Conservation (phyloP, 1,284 basidiomycete genomes). For the Leccinum fallax region DNA sequence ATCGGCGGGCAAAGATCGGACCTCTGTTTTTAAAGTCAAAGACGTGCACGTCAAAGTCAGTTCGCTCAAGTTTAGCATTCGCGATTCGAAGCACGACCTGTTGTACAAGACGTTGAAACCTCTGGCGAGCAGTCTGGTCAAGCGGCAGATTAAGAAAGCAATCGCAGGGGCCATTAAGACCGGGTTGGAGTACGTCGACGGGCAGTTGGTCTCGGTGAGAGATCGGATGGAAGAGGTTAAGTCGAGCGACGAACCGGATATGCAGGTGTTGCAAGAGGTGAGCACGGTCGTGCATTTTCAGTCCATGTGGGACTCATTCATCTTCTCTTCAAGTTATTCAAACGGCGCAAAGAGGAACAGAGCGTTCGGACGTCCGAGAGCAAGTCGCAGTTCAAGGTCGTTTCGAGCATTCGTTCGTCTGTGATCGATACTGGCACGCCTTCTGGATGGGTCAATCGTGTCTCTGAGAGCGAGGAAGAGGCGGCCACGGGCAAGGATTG, state of each 20-base stretch:
- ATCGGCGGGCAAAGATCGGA: constrained; percentile 62
- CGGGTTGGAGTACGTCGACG: constrained; percentile 84
- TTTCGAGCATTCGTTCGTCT: constrained; percentile 65
- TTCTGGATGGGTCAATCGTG: constrained; percentile 69
- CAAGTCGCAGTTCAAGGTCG: constrained; percentile 72
- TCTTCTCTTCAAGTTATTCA: constrained; percentile 50
- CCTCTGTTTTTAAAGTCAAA: constrained; percentile 80
- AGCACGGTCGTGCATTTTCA: constrained; percentile 9
- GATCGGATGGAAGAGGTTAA: constrained; percentile 77
- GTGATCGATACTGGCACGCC: constrained; percentile 68
- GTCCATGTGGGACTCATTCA: background rate
- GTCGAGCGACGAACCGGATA: constrained; percentile 48
- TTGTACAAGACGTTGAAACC: constrained; percentile 84
- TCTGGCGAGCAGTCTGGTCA: constrained; percentile 80
- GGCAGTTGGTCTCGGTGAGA: constrained; percentile 81
- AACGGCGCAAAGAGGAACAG: constrained; percentile 57
- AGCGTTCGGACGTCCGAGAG: constrained; percentile 43
- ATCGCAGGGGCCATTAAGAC: constrained; percentile 77
- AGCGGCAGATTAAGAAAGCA: constrained; percentile 88
- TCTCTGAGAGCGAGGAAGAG: constrained; percentile 58
- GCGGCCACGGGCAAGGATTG: constrained; percentile 58
- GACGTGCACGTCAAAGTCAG: constrained; percentile 83
- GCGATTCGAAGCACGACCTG: constrained; percentile 90
- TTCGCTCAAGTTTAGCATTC: constrained; percentile 87
- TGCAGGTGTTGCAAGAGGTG: constrained; percentile 70